Conservation (phyloP, 192 early-diverging fungal species). For the Entophlyctis helioformis region DNA sequence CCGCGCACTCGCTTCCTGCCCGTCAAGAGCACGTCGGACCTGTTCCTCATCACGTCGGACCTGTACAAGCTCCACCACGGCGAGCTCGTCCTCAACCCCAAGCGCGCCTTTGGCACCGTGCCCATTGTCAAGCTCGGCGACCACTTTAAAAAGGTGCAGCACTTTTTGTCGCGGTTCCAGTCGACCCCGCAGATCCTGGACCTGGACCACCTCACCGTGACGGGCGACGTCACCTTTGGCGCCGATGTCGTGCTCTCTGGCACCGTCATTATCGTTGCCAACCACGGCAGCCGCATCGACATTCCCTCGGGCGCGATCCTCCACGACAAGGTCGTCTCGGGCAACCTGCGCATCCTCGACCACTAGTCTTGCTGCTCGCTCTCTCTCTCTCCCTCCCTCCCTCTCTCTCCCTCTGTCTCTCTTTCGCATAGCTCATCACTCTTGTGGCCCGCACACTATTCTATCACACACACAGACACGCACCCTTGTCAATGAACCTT, state of each 20-base stretch:
- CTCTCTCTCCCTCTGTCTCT: too few species aligned
- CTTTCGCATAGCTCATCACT: too few species aligned
- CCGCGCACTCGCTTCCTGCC: slow-evolving; percentile 95
- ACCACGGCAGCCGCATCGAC: slow-evolving; percentile 93
- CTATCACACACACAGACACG: too few species aligned
- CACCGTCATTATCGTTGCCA: slow-evolving; percentile 98
- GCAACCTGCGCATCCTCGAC: slow-evolving; percentile 72
- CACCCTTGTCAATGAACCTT: too few species aligned
- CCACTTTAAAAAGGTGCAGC: slow-evolving; percentile 91
- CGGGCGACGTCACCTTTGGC: slow-evolving; percentile 97
- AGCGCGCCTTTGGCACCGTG: slow-evolving; percentile 83
- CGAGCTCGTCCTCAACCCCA: slow-evolving; percentile 80
- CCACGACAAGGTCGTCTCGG: slow-evolving; percentile 97
- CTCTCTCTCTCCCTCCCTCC: too few species aligned
- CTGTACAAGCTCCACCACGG: slow-evolving; percentile 90
- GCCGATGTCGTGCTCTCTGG: slow-evolving; percentile 72
- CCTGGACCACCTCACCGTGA: slow-evolving; percentile 95
- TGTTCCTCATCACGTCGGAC: slow-evolving; percentile 94
- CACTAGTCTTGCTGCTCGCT: too few species aligned
- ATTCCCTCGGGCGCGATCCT: slow-evolving; percentile 88
- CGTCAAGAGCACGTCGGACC: slow-evolving; percentile 94
- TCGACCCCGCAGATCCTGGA: slow-evolving; percentile 91
- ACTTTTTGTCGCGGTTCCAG: slow-evolving; percentile 85
- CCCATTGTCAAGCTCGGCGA: slow-evolving; percentile 96
- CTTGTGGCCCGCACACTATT: too few species aligned